These are phyloP conservation scores for Candida easanensis DNA, from an alignment of 805 yeast genomes.

Conservation along the genomic window DNA sequence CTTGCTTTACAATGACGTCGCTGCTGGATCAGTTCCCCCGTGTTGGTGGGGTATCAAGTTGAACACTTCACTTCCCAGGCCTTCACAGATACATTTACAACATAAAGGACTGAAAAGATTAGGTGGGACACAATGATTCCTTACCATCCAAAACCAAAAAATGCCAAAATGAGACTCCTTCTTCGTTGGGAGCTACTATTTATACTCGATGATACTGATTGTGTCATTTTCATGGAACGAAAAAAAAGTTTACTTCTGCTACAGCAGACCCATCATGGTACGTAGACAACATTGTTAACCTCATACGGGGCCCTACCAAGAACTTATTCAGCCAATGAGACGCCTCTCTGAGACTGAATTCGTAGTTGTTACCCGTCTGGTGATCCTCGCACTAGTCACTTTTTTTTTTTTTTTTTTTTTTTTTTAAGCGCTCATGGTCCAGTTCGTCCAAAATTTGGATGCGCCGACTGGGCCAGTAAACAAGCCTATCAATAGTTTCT, in stretches of 20 bases:
- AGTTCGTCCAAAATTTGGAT: not conserved
- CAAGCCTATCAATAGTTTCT: not conserved
- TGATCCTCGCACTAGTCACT: not conserved
- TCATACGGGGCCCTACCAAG: not conserved
- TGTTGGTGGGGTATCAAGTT: too few species aligned
- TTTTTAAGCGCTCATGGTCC: not conserved
- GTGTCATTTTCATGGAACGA: not conserved
- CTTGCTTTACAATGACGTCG: not conserved
- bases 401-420: not conserved
- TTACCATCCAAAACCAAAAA: not conserved
- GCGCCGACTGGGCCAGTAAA: not conserved
- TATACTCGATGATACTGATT: not conserved
- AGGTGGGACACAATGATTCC: not conserved
- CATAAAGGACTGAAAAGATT: too few species aligned
- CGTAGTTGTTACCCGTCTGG: constrained; percentile 1
- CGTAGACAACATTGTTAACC: not conserved
- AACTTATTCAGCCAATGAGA: not conserved
- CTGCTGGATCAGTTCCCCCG: not conserved
- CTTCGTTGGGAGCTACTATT: too few species aligned
- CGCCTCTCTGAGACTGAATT: too few species aligned
- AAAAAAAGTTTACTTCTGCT: not conserved
- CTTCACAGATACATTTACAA: too few species aligned
- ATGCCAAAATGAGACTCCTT: not conserved
- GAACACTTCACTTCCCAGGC: too few species aligned
- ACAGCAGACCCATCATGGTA: not conserved